A percentile compares a stretch with the other conserved stretches of the same genome.
phyloP scores from a whole-genome alignment of 768 basidiomycete genomes.

The Solioccasus polychromus region DNA sequence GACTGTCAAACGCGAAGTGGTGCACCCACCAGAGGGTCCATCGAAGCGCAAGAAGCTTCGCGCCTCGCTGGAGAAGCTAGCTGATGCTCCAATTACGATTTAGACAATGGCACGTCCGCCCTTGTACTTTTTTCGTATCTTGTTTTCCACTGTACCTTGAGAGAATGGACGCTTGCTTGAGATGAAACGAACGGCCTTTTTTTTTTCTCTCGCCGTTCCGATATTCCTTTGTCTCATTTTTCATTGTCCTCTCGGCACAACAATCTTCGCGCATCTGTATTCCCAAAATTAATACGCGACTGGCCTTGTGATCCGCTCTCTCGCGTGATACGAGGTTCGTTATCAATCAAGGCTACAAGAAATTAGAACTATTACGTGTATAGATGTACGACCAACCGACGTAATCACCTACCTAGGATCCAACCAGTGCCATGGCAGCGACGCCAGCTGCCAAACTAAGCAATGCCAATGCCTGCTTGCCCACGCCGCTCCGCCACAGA shows the following conservation, averaged over 20 bases:
- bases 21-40: background rate
- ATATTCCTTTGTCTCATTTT: no score
- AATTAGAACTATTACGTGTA: no score
- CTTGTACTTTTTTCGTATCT: background rate
- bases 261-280: conserved; percentile 1
- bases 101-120: no score
- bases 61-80: background rate
- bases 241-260: background rate
- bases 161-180: background rate
- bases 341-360: no score
- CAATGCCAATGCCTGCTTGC: conserved; percentile 53
- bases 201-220: no score
- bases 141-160: conserved; percentile 1
- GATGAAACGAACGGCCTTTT: conserved; percentile 3
- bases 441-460: conserved; percentile 61
- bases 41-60: conserved; percentile 16
- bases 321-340: background rate
- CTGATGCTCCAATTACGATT: no score
- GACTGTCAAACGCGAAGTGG: conserved; percentile 1
- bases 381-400: no score
- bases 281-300: conserved; percentile 1
- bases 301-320: no score
- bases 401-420: conserved; percentile 28
- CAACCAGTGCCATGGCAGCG: conserved; percentile 59
- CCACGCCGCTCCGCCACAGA: conserved; percentile 38